phyloP scores from a whole-genome alignment of 148 eudicot genomes.

The Fallopia convolvulus region DNA sequence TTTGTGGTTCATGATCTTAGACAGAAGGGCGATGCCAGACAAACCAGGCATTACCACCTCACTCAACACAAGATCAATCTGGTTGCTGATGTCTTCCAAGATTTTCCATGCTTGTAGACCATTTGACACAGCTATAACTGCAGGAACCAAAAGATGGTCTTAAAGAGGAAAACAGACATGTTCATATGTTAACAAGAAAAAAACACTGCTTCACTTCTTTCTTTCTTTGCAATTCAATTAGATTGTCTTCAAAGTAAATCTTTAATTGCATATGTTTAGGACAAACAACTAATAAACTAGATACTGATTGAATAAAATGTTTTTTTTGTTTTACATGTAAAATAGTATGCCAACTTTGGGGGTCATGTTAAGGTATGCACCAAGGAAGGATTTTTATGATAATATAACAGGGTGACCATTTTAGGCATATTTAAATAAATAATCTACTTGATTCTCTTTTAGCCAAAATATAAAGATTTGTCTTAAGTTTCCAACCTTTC shows the following conservation, averaged over 20 bases:
- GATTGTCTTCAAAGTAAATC: background rate
- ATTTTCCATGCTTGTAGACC: slow-evolving; percentile 62
- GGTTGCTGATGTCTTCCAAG: slow-evolving; percentile 52
- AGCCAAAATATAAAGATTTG: background rate
- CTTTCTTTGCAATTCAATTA: background rate
- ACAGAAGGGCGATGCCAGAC: slow-evolving; percentile 68
- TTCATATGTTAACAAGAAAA: background rate
- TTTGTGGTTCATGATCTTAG: slow-evolving; percentile 73
- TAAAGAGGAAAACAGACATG: background rate
- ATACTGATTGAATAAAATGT: background rate
- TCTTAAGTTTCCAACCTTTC: background rate
- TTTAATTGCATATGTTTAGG: background rate
- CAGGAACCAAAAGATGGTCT: slow-evolving; percentile 21
- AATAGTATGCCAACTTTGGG: background rate
- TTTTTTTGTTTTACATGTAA: background rate
- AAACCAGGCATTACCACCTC: slow-evolving; percentile 78
- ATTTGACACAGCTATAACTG: slow-evolving; percentile 61
- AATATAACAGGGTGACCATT: background rate
- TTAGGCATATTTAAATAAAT: background rate
- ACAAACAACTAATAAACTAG: background rate
- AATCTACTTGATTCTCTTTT: background rate
- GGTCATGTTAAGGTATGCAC: background rate
- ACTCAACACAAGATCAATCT: slow-evolving; percentile 69
- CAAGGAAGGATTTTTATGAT: background rate
- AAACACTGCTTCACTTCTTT: background rate